A percentile compares a stretch with the other conserved stretches of the same genome.
Conservation (phyloP, 352 stramenopile genomes). For the Globisporangium spiculum region DNA sequence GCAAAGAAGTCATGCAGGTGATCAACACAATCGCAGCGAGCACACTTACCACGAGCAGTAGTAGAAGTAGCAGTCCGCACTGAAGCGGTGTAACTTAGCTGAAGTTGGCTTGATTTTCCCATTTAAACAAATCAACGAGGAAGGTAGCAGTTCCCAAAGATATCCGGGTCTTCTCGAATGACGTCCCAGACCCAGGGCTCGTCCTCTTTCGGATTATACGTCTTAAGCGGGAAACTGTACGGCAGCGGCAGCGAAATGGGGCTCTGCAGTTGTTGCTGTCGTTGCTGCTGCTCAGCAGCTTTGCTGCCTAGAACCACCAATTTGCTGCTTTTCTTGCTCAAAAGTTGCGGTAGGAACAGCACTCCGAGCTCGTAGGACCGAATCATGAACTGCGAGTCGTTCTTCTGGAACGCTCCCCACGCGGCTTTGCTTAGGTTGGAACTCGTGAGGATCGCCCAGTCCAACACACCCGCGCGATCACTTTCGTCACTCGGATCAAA, state of each 20-base stretch:
- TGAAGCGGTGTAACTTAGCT: background rate
- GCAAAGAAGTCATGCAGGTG: slow-evolving; percentile 28
- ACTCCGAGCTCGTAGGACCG: slow-evolving; percentile 81
- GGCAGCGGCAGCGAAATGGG: slow-evolving; percentile 43
- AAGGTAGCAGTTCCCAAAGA: slow-evolving; percentile 73
- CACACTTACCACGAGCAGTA: background rate
- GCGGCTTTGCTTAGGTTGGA: slow-evolving; percentile 83
- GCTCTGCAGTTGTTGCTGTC: background rate
- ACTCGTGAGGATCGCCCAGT: slow-evolving; percentile 80
- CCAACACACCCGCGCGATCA: slow-evolving; percentile 28
- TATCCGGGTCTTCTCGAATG: slow-evolving; percentile 57
- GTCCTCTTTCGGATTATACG: slow-evolving; percentile 65
- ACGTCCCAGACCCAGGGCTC: slow-evolving; percentile 85
- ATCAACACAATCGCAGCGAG: slow-evolving; percentile 18
- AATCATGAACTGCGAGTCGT: slow-evolving; percentile 76
- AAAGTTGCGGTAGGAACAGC: slow-evolving; percentile 54
- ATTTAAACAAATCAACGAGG: slow-evolving; percentile 20
- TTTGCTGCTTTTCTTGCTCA: slow-evolving; percentile 9
- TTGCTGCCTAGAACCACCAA: slow-evolving; percentile 40
- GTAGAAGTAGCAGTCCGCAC: background rate
- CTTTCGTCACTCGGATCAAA: slow-evolving; percentile 30
- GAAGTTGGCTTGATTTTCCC: background rate
- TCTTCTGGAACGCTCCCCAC: slow-evolving; percentile 75
- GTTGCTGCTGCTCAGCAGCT: slow-evolving; percentile 8
- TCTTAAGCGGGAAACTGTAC: slow-evolving; percentile 63